A percentile compares a stretch with the other conserved stretches of the same genome.
Evolutionary conservation across 108 stramenopile species (phyloP).

Genomic region (Nitzschia putrida): DNA sequence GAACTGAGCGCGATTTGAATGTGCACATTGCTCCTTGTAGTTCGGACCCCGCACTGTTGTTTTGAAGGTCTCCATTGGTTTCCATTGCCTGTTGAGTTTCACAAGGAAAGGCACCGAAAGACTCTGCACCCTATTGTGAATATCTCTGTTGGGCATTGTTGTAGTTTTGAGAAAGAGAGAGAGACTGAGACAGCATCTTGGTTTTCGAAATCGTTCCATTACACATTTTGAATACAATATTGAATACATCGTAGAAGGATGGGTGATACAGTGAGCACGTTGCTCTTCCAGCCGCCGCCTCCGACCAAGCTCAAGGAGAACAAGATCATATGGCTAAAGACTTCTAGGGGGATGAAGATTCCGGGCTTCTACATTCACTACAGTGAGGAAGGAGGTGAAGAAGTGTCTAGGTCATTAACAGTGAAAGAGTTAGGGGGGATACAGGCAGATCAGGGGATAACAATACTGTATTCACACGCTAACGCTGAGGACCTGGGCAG

Average conservation of each 20-base stretch:
- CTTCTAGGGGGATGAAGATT: constrained; percentile 67
- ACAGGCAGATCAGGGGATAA: constrained; percentile 59
- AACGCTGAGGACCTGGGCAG: constrained; percentile 95
- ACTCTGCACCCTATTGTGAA: too few species aligned
- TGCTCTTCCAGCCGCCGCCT: constrained; percentile 89
- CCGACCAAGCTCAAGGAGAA: constrained; percentile 90
- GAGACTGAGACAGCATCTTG: too few species aligned
- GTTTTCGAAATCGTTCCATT: too few species aligned
- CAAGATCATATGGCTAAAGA: constrained; percentile 88
- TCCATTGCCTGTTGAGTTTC: too few species aligned
- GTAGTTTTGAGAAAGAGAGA: neutral
- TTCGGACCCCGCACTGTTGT: neutral
- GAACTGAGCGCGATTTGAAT: neutral
- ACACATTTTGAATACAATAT: too few species aligned
- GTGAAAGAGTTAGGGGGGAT: constrained; percentile 40
- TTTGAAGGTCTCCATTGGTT: neutral
- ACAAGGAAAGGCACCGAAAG: too few species aligned
- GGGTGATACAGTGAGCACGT: constrained; percentile 84
- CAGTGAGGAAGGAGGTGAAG: constrained; percentile 46
- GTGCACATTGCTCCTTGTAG: neutral
- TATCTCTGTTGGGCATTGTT: neutral
- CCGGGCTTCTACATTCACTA: constrained; percentile 86
- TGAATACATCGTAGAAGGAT: constrained; percentile 37
- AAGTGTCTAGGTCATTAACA: constrained; percentile 43
- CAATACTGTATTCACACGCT: constrained; percentile 89